Evolutionary conservation across 2,329 filamentous ascomycete species (phyloP).

Genomic region (Meredithiella fracta): DNA sequence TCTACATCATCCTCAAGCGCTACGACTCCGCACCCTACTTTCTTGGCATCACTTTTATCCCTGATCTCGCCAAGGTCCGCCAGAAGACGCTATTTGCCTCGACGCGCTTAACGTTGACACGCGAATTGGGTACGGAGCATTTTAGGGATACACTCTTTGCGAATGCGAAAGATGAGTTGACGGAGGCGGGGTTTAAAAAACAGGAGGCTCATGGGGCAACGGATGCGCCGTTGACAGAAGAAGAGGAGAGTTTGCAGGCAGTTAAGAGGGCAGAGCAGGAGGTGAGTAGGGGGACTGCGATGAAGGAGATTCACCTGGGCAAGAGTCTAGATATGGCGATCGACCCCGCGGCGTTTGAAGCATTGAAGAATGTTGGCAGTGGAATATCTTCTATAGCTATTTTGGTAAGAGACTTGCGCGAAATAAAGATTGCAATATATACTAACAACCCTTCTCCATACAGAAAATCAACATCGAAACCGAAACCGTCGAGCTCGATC

Average conservation of each 20-base stretch:
- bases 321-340: constrained; percentile 41
- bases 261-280: constrained; percentile 62
- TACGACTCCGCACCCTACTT: constrained; percentile 41
- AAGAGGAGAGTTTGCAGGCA: constrained; percentile 54
- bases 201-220: constrained; percentile 51
- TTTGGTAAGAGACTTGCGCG: constrained; percentile 34
- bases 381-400: constrained; percentile 41
- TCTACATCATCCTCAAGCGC: constrained; percentile 61
- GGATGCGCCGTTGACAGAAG: constrained; percentile 59
- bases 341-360: constrained; percentile 45
- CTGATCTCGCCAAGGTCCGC: constrained; percentile 60
- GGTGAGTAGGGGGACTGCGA: constrained; percentile 50
- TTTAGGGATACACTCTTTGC: constrained; percentile 63
- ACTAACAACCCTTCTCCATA: constrained; percentile 5
- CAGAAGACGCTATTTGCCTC: constrained; percentile 78
- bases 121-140: constrained; percentile 62
- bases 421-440: background rate
- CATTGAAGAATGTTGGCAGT: constrained; percentile 42
- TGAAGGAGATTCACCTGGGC: constrained; percentile 42
- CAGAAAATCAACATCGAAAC: constrained; percentile 56
- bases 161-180: constrained; percentile 54
- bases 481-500: constrained; percentile 52
- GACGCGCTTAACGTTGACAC: constrained; percentile 56
- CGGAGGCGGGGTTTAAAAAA: constrained; percentile 49
- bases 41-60: constrained; percentile 61